Evolutionary conservation across 2,329 filamentous ascomycete genomes (phyloP).

Genomic region (Pseudogymnoascus pannorum): DNA sequence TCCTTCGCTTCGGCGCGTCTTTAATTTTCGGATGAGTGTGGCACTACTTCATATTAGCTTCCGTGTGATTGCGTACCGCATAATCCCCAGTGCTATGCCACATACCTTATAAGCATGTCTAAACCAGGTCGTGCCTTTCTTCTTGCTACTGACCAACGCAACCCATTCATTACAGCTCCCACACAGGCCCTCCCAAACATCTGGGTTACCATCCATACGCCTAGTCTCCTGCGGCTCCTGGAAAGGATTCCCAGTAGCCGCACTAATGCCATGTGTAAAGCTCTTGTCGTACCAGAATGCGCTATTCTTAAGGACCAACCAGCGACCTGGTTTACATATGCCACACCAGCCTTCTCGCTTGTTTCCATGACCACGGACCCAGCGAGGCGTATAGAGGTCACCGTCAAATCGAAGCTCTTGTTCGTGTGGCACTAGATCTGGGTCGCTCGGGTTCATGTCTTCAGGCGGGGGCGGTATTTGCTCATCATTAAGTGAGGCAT

Average conservation of each 20-base stretch:
- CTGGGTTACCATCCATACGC: constrained; percentile 71
- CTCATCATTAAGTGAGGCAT: constrained; percentile 66
- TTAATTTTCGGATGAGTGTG: constrained; percentile 67
- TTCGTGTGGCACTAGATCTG: constrained; percentile 68
- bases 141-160: constrained; percentile 74
- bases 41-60: constrained; percentile 41
- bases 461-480: constrained; percentile 67
- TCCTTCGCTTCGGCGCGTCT: constrained; percentile 60
- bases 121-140: constrained; percentile 91
- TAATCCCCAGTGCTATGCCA: constrained; percentile 9
- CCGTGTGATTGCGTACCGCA: not conserved
- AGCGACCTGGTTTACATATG: constrained; percentile 77
- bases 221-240: constrained; percentile 68
- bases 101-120: constrained; percentile 78
- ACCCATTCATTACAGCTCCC: constrained; percentile 76
- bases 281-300: constrained; percentile 93
- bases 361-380: constrained; percentile 79
- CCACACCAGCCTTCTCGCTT: constrained; percentile 88
- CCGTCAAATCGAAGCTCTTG: constrained; percentile 73
- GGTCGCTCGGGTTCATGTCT: constrained; percentile 73
- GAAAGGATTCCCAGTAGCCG: constrained; percentile 71
- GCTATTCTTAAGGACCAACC: constrained; percentile 84
- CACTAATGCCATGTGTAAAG: constrained; percentile 81
- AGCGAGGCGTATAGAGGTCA: constrained; percentile 75
- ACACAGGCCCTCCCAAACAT: constrained; percentile 75